Base-by-base conservation (phyloP, 148 eudicot species). In the Silene uniflora region DNA sequence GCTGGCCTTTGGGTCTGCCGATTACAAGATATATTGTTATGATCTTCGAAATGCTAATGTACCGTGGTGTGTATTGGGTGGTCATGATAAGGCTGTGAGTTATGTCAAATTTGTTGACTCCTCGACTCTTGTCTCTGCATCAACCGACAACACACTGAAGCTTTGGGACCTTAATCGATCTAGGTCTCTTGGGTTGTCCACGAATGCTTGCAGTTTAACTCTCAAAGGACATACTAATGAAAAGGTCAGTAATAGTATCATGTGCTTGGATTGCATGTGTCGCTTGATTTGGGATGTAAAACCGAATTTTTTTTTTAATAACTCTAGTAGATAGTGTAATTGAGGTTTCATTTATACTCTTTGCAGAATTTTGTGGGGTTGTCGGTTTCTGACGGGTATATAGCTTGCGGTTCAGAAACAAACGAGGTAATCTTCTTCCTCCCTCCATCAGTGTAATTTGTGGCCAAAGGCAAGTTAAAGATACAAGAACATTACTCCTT, bases 321-420 rank as follows among this genome's bases (percentile, higher is more conserved):
- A 10, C 29, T 49, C 22, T 23, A 52, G 27, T 55, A 19, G 21
- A 76, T 12, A 54, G 2, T 73, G 39, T n/a, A 46, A 4, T 29
- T 71, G 70, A 66, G 54, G 19, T 64, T 73, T 13, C 18, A 23
- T 58, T 77, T 29, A 72, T 76, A 16, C 71, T 82, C 32, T 54
- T 54, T 74, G 68, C 92, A 93, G 98, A 93, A 90, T 76, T 93
- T 93, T 83, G 98, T 93, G 67, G 98, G 98, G 46, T 78, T 93
- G 76, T 88, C 97, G 19, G 98, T 88, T 72, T 80, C 86, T 56
- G 91, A 93, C 77, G 98, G 97, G 59, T 93, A 91, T 78, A 88
- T 93, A 62, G 87, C 91, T 19, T 93, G 98, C 76, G 98, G 98
- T 72, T 93, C 98, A 42, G 98, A 93, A 81, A 87, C 95, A 47